A percentile compares a stretch with the other conserved stretches of the same genome.
phyloP scores from a whole-genome alignment of 2,329 filamentous ascomycete genomes.

The Aspergillus nomiae region DNA sequence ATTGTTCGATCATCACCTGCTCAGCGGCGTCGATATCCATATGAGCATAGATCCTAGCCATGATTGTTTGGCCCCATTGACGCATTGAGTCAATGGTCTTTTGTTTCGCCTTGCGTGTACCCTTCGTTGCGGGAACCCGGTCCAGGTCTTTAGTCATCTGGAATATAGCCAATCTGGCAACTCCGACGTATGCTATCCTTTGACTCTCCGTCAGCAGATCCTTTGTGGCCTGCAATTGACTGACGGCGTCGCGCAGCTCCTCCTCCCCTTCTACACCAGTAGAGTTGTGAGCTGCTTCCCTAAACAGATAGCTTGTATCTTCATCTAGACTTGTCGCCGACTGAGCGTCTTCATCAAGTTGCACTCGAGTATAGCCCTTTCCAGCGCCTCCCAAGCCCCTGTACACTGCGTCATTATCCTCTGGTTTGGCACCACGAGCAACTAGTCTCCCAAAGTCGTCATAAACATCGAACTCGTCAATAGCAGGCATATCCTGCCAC shows the following conservation, averaged over 20 bases:
- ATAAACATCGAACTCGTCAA: conserved; percentile 91
- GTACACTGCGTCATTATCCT: conserved; percentile 72
- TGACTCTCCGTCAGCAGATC: conserved; percentile 93
- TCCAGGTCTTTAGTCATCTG: conserved; percentile 73
- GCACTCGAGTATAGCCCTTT: conserved; percentile 93
- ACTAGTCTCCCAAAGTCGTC: conserved; percentile 89
- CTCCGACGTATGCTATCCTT: conserved; percentile 91
- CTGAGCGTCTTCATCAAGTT: conserved; percentile 90
- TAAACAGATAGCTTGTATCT: conserved; percentile 94
- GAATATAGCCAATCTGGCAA: conserved; percentile 78
- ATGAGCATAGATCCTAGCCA: conserved; percentile 89
- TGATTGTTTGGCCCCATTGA: conserved; percentile 99
- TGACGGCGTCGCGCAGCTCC: conserved; percentile 79
- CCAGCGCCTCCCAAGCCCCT: conserved; percentile 81
- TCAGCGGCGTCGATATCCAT: conserved; percentile 91
- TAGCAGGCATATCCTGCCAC: conserved; percentile 95
- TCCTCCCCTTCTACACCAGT: conserved; percentile 72
- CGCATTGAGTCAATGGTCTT: conserved; percentile 75
- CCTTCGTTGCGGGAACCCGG: conserved; percentile 59
- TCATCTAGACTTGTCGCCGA: conserved; percentile 97
- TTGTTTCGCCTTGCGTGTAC: conserved; percentile 70
- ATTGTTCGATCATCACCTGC: conserved; percentile 98
- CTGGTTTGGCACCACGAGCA: conserved; percentile 73
- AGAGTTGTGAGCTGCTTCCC: conserved; percentile 66
- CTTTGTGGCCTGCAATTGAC: conserved; percentile 94